phyloP scores from a whole-genome alignment of 208 protist species.

The Leptomonas pyrrhocoris region DNA sequence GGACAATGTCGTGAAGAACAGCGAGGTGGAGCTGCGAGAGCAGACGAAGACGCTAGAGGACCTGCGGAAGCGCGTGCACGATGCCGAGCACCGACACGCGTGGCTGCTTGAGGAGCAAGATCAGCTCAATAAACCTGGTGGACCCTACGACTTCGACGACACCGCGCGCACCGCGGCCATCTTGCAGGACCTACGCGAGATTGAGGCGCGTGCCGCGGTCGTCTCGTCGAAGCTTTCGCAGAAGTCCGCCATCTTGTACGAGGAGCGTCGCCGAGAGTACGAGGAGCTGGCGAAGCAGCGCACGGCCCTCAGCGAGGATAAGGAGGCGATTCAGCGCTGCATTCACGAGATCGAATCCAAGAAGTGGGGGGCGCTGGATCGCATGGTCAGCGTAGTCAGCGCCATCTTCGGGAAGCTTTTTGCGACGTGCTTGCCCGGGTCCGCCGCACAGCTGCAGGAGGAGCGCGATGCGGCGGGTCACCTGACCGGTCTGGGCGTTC shows the following conservation, averaged over 20 bases:
- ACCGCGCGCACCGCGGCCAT: constrained; percentile 55
- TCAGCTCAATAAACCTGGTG: constrained; percentile 47
- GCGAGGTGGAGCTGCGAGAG: constrained; percentile 81
- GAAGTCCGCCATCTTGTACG: constrained; percentile 95
- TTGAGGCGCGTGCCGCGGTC: constrained; percentile 68
- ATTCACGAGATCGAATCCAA: constrained; percentile 98
- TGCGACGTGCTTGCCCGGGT: constrained; percentile 95
- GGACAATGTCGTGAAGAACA: constrained; percentile 74
- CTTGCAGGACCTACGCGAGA: constrained; percentile 74
- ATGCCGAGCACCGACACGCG: constrained; percentile 65
- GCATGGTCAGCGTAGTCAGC: constrained; percentile 96
- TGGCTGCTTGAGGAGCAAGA: constrained; percentile 60
- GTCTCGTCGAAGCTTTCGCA: constrained; percentile 90
- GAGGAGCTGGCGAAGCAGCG: constrained; percentile 96
- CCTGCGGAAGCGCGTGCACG: constrained; percentile 47
- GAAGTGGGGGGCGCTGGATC: constrained; percentile 97
- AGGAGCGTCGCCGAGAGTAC: constrained; percentile 96
- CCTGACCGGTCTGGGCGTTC: constrained; percentile 93
- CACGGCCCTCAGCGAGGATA: constrained; percentile 93
- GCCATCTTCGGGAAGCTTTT: constrained; percentile 98
- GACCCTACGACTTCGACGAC: constrained; percentile 76
- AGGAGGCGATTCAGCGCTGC: constrained; percentile 94
- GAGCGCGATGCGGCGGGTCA: constrained; percentile 78
- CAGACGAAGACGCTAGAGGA: constrained; percentile 53
- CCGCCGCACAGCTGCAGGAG: constrained; percentile 90